Evolutionary conservation across 306 rosid species (phyloP), one percentile per base, ranked within the genome.

Genomic region (Corylus avellana): DNA sequence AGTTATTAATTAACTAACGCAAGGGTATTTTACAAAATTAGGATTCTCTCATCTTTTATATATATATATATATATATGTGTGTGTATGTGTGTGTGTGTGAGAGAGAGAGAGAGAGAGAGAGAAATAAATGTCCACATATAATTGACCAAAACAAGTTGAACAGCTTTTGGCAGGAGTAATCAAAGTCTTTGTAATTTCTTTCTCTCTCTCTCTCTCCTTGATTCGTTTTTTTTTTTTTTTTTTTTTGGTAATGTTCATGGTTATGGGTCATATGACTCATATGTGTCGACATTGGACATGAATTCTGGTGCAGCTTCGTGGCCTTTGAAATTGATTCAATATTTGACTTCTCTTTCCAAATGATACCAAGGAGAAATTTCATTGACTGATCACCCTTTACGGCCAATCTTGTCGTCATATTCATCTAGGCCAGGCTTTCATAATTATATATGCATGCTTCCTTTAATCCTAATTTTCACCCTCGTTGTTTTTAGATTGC

Each of bases 321-420:
- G 78, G 53, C 69, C 75, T 64, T 27, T 48, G 55, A 77, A 76
- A 70, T 71, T 39, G 51, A 51, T 78, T 66, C 72, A 50, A 67
- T 42, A 51, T 83, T 83, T 79, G 80, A 78, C 80, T 51, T 75
- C 27, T 37, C 39, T 78, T 48, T 57, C 22, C 35, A 61, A 72
- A 61, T 79, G 32, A 48, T 46, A 54, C 70, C 39, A 10, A 66
- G 42, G 55, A 22, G 64, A 49, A 50, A 39, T 39, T 50, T 32
- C 64, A 20, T 22, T 25, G 32, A 32, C 32, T 54, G 77, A 67
- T 4, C 1, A 58, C n/a, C 56, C 66, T 72, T 77, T 75, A 57
- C 74, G 62, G 75, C 85, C 32, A 14, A 73, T 54, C 42, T 51
- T 37, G 27, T 51, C 50, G 27, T 51, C 50, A 37, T 2, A 16